Base-by-base conservation (phyloP, 2,329 filamentous ascomycete species). In the Microcyclospora pomicola region DNA sequence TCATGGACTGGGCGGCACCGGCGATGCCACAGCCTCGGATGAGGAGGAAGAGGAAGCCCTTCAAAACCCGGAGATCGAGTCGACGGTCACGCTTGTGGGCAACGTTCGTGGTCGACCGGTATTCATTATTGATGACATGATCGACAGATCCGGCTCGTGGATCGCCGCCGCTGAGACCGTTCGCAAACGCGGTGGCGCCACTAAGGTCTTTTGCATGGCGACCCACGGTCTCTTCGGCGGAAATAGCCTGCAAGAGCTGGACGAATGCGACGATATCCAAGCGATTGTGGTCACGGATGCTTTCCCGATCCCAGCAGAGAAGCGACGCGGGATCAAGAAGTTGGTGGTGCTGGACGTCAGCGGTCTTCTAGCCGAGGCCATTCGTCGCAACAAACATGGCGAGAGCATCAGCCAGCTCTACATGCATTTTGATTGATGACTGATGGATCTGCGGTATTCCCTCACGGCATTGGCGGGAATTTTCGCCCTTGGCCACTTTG, bases 81-180 rank as follows among this genome's bases (percentile, higher is more conserved):
- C 87, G 55, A 94, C 88, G 67, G 92, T 98, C 51, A 98, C 91
- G 0, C 70, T 98, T n/a, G 91, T 98, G 11, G 91, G 91, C 43
- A 84, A 96, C 52, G 91, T 98, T 42, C 81, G 78, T 55, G 77
- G 84, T 56, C 77, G 84, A 41, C 80, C 84, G 0, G 91, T 96
- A 38, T 81, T 98, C 57, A 86, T 98, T 43, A 82, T 98, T 35
- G 91, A 98, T 59, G 91, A 98, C 59, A 96, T 98, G 82, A 95
- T 98, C 54, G 91, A 98, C 65, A 95, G 94, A 65, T 79, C 86
- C 9, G 84, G 82, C 11, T 94, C 85, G 6, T 98, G 91, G 91
- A 92, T 98, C 49, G 88, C 88, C 5, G 91, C 91, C 6, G 91
- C 91, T 10, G 91, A 98, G 67, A 93, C 87, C 1, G 88, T 94